phyloP scores from a whole-genome alignment of 768 basidiomycete species.

The Lyophyllum semitale region DNA sequence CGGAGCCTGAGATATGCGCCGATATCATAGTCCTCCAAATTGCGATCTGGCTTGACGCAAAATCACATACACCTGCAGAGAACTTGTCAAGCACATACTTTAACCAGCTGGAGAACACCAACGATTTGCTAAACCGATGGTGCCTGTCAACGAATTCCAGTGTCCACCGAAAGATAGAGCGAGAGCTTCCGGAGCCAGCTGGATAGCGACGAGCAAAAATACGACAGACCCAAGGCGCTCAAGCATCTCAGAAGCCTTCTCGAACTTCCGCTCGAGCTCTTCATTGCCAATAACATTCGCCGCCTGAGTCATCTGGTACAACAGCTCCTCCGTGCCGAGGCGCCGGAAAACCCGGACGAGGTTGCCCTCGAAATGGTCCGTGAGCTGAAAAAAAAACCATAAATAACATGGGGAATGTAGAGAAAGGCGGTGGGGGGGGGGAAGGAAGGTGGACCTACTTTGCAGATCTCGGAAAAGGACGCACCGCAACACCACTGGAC shows the following conservation, averaged over 20 bases:
- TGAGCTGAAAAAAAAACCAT: constrained; percentile 66
- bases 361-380: constrained; percentile 96
- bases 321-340: constrained; percentile 90
- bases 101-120: too few species aligned
- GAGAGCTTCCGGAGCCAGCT: too few species aligned
- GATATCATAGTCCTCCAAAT: too few species aligned
- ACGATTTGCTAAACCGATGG: too few species aligned
- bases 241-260: constrained; percentile 88
- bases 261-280: constrained; percentile 93
- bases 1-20: too few species aligned
- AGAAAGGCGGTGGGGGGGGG: background rate
- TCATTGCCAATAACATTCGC: constrained; percentile 96
- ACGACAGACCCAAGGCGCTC: constrained; percentile 94
- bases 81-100: too few species aligned
- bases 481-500: constrained; percentile 98
- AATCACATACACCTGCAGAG: too few species aligned
- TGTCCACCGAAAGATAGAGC: too few species aligned
- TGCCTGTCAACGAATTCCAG: too few species aligned
- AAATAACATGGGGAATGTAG: background rate
- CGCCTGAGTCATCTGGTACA: constrained; percentile 94
- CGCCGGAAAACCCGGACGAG: constrained; percentile 96
- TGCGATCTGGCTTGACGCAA: too few species aligned
- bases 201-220: constrained; percentile 85
- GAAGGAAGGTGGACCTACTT: too few species aligned
- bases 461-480: constrained; percentile 94